Conservation (phyloP, 768 basidiomycete genomes). For the Arthromyces matolae region DNA sequence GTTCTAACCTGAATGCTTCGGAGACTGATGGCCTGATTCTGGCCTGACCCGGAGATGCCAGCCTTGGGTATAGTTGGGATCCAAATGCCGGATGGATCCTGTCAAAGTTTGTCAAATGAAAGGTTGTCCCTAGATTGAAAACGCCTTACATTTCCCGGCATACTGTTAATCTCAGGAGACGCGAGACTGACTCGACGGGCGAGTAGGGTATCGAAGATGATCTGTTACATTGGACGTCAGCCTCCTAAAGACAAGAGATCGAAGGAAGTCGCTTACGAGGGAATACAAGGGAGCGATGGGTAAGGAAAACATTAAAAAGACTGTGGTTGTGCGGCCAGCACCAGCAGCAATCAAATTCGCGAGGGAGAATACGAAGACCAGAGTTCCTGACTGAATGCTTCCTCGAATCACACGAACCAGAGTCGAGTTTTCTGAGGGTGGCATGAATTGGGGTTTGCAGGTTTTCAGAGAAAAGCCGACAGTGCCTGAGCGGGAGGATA, state of each 20-base stretch:
- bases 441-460: slow-evolving; percentile 14
- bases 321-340: slow-evolving; percentile 22
- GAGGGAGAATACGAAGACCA: slow-evolving; percentile 33
- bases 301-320: slow-evolving; percentile 36
- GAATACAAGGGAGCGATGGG: slow-evolving; percentile 41
- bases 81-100: slow-evolving; percentile 11
- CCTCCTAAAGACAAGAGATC: background rate
- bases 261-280: slow-evolving; percentile 26
- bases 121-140: background rate
- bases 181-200: slow-evolving; percentile 9
- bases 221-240: background rate
- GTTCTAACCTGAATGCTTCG: slow-evolving; percentile 17
- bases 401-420: slow-evolving; percentile 30
- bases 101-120: background rate
- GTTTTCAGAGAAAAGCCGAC: slow-evolving; percentile 21
- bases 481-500: slow-evolving; percentile 7
- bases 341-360: slow-evolving; percentile 30
- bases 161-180: slow-evolving; percentile 4
- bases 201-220: slow-evolving; percentile 17
- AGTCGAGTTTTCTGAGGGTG: slow-evolving; percentile 17
- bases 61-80: slow-evolving; percentile 4
- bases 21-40: slow-evolving; percentile 18
- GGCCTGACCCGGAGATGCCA: background rate
- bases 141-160: background rate
- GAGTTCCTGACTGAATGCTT: slow-evolving; percentile 33